phyloP scores from a whole-genome alignment of 2,329 filamentous ascomycete genomes.

The Ophiostoma fasciatum region DNA sequence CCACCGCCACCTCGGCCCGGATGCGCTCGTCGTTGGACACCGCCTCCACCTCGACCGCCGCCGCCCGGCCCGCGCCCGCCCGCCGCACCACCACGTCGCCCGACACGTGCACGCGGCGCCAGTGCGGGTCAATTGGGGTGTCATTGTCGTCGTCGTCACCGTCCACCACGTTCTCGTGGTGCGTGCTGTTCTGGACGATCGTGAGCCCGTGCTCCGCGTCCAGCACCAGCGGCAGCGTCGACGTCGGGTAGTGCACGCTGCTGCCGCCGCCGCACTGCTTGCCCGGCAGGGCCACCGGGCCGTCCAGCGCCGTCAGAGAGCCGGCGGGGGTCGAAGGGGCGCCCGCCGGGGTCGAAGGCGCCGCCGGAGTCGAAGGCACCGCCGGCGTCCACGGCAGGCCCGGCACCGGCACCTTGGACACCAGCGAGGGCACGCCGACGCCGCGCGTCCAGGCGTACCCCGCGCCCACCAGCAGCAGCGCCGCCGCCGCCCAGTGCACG shows the following conservation, averaged over 20 bases:
- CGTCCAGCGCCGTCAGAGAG: slow-evolving; percentile 5
- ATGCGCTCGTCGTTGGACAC: slow-evolving; percentile 30
- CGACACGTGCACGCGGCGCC: slow-evolving; percentile 22
- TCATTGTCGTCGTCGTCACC: neutral
- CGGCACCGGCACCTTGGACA: too few species aligned
- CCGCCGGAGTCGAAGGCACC: too few species aligned
- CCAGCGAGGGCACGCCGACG: neutral
- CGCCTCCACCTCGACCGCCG: slow-evolving; percentile 28
- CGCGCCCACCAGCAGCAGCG: neutral
- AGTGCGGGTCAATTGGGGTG: neutral
- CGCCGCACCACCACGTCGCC: slow-evolving; percentile 32
- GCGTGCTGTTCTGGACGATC: slow-evolving; percentile 24
- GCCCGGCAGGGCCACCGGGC: slow-evolving; percentile 5
- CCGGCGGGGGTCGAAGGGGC: neutral
- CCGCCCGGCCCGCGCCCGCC: slow-evolving; percentile 5
- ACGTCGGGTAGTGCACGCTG: neutral
- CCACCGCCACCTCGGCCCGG: slow-evolving; percentile 18
- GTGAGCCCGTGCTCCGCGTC: slow-evolving; percentile 20
- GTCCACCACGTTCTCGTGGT: slow-evolving; percentile 8
- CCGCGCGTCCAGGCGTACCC: neutral
- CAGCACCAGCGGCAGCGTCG: slow-evolving; percentile 20
- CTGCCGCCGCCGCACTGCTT: neutral
- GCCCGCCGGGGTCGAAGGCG: neutral
- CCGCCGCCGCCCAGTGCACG: neutral
- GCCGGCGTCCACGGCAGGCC: too few species aligned